Base-by-base conservation (phyloP, 805 yeast species). In the Cyberlindnera veronae region DNA sequence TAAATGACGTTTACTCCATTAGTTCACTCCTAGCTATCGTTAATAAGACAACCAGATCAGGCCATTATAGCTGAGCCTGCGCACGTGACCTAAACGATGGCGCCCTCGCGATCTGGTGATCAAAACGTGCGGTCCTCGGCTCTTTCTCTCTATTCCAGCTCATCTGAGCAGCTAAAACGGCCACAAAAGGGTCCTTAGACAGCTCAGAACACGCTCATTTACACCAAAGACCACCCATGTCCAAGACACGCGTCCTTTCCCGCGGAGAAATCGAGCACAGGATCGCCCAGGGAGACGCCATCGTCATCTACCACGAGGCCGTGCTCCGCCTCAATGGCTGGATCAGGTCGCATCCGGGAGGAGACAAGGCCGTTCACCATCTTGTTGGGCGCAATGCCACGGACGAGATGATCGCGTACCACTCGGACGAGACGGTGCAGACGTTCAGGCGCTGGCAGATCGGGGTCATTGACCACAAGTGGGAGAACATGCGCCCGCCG, bases 381-480 rank as follows among this genome's bases (percentile, higher is more conserved):
- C 71, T 88, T 82, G 76, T 88, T 4, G 96, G 96, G 2, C 66
- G 91, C 41, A 95, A 88, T 62, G 95, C 95, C 16, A 81, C 93
- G 0, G 95, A 87, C 58, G 96, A 89, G 59, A 87, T 88, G 85
- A 74, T 79, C 38, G 89, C 90, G 8, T 88, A 86, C 54, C 96
- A 88, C 57, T 60, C 75, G 32, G 76, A 70, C 11, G 83, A 76
- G 36, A 75, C 93, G 0, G 63, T 73, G 8, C 34, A 44, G 3
- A 60, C 62, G 0, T 82, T 85, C 59, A 53, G 57, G n/a, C 69
- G 62, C 29, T 89, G 75, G 74, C 72, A 66, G 41, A 71, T 88
- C 12, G 96, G 96, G 1, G 57, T 53, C 11, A 77, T 87, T 6
- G 77, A 79, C 40, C 60, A 68, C 42, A 66, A 66, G 9, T 88